Percentiles rank a stretch among this genome's conserved stretches.
Conservation (phyloP, 768 basidiomycete genomes). For the Tricholoma bakamatsutake region DNA sequence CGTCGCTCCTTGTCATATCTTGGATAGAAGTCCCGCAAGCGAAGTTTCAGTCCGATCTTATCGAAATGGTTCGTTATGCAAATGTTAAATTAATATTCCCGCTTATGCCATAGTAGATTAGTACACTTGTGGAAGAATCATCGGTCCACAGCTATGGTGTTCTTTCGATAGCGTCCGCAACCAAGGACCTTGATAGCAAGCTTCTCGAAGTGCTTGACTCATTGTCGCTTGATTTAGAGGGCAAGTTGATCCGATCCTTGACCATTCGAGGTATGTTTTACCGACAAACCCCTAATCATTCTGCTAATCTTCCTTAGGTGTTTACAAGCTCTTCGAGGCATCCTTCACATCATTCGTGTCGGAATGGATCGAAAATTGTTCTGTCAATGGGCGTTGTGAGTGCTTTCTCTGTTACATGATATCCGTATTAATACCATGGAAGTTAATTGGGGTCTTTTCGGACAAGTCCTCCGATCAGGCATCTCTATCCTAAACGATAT, state of each 20-base stretch:
- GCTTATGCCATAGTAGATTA: constrained; percentile 31
- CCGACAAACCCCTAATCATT: not conserved
- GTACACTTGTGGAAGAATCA: constrained; percentile 40
- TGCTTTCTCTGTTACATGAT: not conserved
- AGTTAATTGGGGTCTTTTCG: constrained; percentile 58
- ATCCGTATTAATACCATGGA: constrained; percentile 3
- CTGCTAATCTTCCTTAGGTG: constrained; percentile 18
- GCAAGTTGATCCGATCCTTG: constrained; percentile 44
- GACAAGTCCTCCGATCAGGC: constrained; percentile 35
- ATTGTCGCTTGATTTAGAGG: constrained; percentile 49
- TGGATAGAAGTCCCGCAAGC: constrained; percentile 48
- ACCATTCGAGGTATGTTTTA: constrained; percentile 39
- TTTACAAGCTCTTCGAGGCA: constrained; percentile 38
- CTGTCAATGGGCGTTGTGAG: constrained; percentile 42
- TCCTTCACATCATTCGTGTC: constrained; percentile 32
- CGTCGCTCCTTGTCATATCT: constrained; percentile 53
- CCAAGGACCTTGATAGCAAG: constrained; percentile 54
- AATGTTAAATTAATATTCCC: not conserved
- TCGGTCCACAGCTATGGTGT: constrained; percentile 34
- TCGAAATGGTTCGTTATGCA: constrained; percentile 47
- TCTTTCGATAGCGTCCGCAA: constrained; percentile 45
- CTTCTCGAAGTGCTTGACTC: constrained; percentile 36
- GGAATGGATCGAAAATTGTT: constrained; percentile 43
- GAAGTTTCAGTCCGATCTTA: constrained; percentile 41
- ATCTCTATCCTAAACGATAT: constrained; percentile 36